Percentiles rank a stretch among this genome's conserved stretches.
phyloP scores from a whole-genome alignment of 805 yeast species.

The Tetrapisispora taiwanensis region DNA sequence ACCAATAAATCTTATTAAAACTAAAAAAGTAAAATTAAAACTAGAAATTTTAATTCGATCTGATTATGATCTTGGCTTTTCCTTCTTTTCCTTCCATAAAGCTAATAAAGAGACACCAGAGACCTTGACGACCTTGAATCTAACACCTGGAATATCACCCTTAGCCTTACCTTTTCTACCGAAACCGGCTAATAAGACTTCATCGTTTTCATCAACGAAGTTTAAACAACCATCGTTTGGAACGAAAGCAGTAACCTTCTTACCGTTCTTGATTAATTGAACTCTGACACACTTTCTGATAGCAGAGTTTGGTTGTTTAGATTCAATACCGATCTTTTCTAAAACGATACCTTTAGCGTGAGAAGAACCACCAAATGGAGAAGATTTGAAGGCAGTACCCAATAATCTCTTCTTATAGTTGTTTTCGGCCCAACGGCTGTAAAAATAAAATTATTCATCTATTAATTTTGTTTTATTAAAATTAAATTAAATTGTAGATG shows the following conservation, averaged over 20 bases:
- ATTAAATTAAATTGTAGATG: not conserved
- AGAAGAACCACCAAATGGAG: conserved; percentile 99
- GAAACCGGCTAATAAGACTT: conserved; percentile 99
- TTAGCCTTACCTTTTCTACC: conserved; percentile 99
- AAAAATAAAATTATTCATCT: conserved; percentile 46
- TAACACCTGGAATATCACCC: conserved; percentile 99
- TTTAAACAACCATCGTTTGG: conserved; percentile 99
- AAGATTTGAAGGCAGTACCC: conserved; percentile 99
- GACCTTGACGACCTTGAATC: conserved; percentile 99
- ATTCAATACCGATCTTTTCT: conserved; percentile 99
- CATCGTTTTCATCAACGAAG: conserved; percentile 99
- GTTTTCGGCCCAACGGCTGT: conserved; percentile 97
- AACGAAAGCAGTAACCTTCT: conserved; percentile 99
- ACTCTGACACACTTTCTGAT: conserved; percentile 99
- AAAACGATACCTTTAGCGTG: conserved; percentile 99
- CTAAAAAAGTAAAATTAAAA: conserved; percentile 2
- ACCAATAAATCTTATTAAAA: conserved; percentile 1
- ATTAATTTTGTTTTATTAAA: not conserved
- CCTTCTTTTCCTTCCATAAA: conserved; percentile 99
- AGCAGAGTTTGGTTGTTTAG: conserved; percentile 99
- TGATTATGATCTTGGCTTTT: conserved; percentile 96
- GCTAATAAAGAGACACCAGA: conserved; percentile 99
- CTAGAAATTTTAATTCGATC: conserved; percentile 1
- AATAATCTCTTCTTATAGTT: conserved; percentile 96
- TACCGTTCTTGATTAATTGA: conserved; percentile 99